A percentile compares a stretch with the other conserved stretches of the same genome.
These are phyloP conservation scores for Russula ochroleuca DNA, from an alignment of 768 basidiomycete species.

Conservation along the genomic window DNA sequence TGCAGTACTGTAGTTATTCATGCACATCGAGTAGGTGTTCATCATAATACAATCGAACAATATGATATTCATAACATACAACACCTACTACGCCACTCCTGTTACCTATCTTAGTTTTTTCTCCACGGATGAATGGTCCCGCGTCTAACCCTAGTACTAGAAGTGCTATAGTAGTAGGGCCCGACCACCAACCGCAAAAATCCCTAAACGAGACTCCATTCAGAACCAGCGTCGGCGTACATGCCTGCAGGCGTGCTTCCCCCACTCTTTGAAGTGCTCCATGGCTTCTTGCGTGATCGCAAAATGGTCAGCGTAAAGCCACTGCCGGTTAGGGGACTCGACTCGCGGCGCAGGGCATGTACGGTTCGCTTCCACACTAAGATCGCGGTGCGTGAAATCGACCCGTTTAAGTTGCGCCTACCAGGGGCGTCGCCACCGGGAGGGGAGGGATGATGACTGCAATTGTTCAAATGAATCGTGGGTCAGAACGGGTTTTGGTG, in stretches of 20 bases:
- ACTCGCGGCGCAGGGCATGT: not conserved
- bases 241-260: not conserved
- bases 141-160: too few relatives aligned
- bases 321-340: slow-evolving; percentile 1
- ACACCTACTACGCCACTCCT: too few relatives aligned
- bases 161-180: too few relatives aligned
- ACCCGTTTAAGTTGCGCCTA: not conserved
- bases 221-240: not conserved
- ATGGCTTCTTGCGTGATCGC: not conserved
- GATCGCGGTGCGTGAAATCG: not conserved
- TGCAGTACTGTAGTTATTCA: too few relatives aligned
- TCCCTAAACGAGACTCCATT: slow-evolving; percentile 8
- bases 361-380: slow-evolving; percentile 6
- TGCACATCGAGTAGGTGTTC: too few relatives aligned
- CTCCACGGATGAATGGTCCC: too few relatives aligned
- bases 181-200: not conserved
- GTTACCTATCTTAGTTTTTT: too few relatives aligned
- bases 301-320: slow-evolving; percentile 1
- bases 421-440: not conserved
- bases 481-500: not conserved
- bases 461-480: not conserved
- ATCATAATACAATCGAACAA: too few relatives aligned
- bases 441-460: not conserved
- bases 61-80: too few relatives aligned
- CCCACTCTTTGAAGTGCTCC: not conserved